A percentile compares a stretch with the other conserved stretches of the same genome.
phyloP scores from a whole-genome alignment of 2,329 filamentous ascomycete species.

The Aspergillus cejpii region DNA sequence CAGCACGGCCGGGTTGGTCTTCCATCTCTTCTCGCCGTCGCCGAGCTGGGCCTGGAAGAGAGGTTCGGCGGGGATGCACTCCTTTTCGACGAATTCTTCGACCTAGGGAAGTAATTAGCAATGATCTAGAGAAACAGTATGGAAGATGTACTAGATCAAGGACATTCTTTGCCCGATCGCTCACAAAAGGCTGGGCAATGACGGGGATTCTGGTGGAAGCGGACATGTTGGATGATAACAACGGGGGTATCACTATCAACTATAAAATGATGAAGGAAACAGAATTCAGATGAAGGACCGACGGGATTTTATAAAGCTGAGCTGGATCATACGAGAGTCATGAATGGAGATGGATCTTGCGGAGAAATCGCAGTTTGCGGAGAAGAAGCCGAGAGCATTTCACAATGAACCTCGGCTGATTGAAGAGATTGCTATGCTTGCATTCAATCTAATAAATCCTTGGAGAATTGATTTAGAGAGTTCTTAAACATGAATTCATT shows the following conservation, averaged over 20 bases:
- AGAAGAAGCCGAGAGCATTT: constrained; percentile 25
- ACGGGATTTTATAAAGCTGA: constrained; percentile 8
- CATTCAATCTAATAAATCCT: too few relatives aligned
- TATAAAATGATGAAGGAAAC: too few relatives aligned
- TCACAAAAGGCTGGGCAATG: constrained; percentile 60
- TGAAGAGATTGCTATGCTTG: too few relatives aligned
- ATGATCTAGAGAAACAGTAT: neutral
- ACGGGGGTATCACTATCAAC: neutral
- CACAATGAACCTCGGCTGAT: constrained; percentile 23
- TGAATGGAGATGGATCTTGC: constrained; percentile 14
- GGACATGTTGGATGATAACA: constrained; percentile 37
- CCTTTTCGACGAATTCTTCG: constrained; percentile 93
- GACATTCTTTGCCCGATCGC: constrained; percentile 74
- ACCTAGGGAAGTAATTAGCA: constrained; percentile 49
- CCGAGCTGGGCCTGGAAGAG: constrained; percentile 76
- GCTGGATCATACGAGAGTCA: constrained; percentile 3
- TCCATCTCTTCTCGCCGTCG: constrained; percentile 69
- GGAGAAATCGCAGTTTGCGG: constrained; percentile 23
- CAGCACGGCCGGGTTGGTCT: constrained; percentile 68
- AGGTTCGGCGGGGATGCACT: constrained; percentile 80
- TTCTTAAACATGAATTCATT: neutral
- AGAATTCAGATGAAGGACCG: neutral
- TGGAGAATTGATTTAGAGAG: too few relatives aligned
- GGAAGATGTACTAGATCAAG: constrained; percentile 58
- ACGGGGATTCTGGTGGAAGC: constrained; percentile 50